These are phyloP conservation scores for Aspergillus pseudotamarii DNA, from an alignment of 2,329 filamentous ascomycete genomes.

Conservation along the genomic window DNA sequence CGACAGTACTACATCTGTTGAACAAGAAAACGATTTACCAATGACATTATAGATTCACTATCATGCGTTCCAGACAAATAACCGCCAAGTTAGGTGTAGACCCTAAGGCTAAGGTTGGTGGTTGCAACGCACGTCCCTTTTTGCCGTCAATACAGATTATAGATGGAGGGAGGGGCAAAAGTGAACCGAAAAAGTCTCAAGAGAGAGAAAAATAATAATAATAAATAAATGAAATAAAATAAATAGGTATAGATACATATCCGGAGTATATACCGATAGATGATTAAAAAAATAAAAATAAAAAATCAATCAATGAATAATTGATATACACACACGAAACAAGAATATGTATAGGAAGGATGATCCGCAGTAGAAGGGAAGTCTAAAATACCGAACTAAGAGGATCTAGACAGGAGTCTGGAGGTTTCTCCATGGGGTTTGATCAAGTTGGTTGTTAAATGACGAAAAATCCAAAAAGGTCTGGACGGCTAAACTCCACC, in stretches of 20 bases:
- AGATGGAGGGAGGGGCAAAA: neutral
- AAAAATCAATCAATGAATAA: neutral
- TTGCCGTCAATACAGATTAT: neutral
- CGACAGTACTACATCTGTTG: neutral
- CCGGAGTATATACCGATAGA: neutral
- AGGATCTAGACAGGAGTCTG: neutral
- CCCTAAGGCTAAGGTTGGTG: neutral
- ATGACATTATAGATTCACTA: neutral
- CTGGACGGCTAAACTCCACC: neutral
- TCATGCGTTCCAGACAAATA: neutral
- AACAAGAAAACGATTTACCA: neutral
- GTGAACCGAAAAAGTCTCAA: neutral
- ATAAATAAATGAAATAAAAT: no score
- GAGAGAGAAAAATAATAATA: no score
- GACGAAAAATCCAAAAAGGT: neutral
- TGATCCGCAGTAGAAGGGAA: neutral
- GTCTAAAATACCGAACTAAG: neutral
- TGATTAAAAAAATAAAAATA: no score
- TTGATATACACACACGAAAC: neutral
- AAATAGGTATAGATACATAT: neutral
- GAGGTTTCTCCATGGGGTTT: slow-evolving; percentile 1
- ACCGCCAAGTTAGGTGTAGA: neutral
- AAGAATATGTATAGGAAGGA: neutral
- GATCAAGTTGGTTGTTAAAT: neutral
- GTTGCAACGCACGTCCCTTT: slow-evolving; percentile 1